Evolutionary conservation across 148 eudicot species (phyloP), one percentile per base, ranked within the genome.

Genomic region (Silene latifolia): DNA sequence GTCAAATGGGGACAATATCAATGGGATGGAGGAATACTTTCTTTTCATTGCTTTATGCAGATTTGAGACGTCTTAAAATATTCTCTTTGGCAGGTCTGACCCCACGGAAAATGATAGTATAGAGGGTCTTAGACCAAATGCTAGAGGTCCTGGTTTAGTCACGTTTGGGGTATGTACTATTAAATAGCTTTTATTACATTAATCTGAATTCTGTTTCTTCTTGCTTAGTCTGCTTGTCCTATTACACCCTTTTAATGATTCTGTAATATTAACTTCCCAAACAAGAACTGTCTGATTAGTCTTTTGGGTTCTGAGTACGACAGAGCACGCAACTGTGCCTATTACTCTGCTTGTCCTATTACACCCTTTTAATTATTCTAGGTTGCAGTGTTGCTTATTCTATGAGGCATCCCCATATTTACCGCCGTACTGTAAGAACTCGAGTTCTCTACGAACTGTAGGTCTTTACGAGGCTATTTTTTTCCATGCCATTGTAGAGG

Each of bases 41-140:
- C 69, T 32, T 73, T 57, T 20, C 18, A 51, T 2, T 73, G 23
- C 51, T 67, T 74, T 24, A 62, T 74, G 63, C 56, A 24, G 21
- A 66, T 54, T 48, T 48, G 17, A 48, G 54, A 48, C 54, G 27
- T n/a, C 77, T 72, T 61, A 70, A 42, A 75, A 51, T 72, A 48
- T 79, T 74, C 29, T 68, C 61, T 9, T 78, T 9, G 73, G 71
- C 92, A 95, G 98, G 98, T 95, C 98, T 71, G 98, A 95, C 83
- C 98, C 98, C 77, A 95, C 98, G 5, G 97, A 92, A 83, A 92
- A 95, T 82, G 98, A 95, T 79, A 92, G 97, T 61, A 80, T 95
- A 17, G 98, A 95, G 81, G 98, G 98, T 46, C 76, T 95, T 79
- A 88, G 96, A 82, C 98, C 97, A 72, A 95, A 95, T 83, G 96